A percentile compares a stretch with the other conserved stretches of the same genome.
Evolutionary conservation across 768 basidiomycete species (phyloP).

Genomic region (Leccinum uliginosum): DNA sequence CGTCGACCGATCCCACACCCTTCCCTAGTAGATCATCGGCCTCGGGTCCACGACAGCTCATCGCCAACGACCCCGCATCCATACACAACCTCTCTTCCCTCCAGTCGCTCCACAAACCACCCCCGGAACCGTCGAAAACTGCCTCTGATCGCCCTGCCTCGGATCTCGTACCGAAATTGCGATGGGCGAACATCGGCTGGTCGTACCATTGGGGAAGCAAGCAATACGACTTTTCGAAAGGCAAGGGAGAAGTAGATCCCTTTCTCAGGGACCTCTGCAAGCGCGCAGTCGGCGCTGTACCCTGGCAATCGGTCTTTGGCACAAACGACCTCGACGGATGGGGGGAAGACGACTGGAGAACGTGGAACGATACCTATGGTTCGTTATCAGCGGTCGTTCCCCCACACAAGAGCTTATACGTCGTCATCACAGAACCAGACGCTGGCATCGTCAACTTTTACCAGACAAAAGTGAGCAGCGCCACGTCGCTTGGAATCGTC

Average conservation of each 20-base stretch:
- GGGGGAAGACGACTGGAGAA: conserved; percentile 61
- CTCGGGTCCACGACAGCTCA: conserved; percentile 58
- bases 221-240: conserved; percentile 83
- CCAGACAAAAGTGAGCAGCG: conserved; percentile 54
- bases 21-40: conserved; percentile 8
- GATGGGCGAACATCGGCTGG: conserved; percentile 97
- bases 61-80: conserved; percentile 69
- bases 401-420: background rate
- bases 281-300: conserved; percentile 54
- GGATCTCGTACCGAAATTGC: conserved; percentile 66
- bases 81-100: conserved; percentile 51
- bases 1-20: conserved; percentile 18
- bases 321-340: conserved; percentile 38
- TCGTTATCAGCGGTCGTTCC: conserved; percentile 4
- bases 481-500: background rate
- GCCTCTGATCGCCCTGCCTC: conserved; percentile 46
- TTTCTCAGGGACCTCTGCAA: conserved; percentile 57
- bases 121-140: conserved; percentile 61
- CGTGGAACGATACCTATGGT: conserved; percentile 83
- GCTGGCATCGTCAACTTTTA: conserved; percentile 98
- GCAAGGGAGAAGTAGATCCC: conserved; percentile 57
- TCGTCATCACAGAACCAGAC: conserved; percentile 65
- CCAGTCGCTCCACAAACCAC: conserved; percentile 52
- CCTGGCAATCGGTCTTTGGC: conserved; percentile 67
- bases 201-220: conserved; percentile 98